Percentiles rank a stretch among this genome's conserved stretches.
Conservation (phyloP, 352 stramenopile genomes). For the Pythium myriotylum region DNA sequence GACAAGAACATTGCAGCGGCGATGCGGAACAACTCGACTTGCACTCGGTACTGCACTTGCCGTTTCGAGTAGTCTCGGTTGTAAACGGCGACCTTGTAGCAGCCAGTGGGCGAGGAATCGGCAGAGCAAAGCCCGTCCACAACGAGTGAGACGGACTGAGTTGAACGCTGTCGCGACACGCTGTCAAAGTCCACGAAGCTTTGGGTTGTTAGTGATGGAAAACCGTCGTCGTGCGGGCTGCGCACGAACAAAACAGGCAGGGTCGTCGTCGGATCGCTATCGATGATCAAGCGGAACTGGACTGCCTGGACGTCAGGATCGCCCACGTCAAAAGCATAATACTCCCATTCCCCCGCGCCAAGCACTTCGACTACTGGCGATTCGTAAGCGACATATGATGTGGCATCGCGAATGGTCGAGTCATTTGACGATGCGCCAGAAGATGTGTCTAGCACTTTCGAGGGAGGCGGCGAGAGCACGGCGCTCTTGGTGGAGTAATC, state of each 20-base stretch:
- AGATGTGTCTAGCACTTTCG: conserved; percentile 11
- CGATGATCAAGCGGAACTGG: conserved; percentile 49
- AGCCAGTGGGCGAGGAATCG: conserved; percentile 36
- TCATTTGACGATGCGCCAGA: conserved; percentile 17
- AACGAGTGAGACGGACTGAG: conserved; percentile 46
- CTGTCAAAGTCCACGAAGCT: conserved; percentile 59
- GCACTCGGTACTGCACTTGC: conserved; percentile 44
- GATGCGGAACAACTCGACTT: conserved; percentile 42
- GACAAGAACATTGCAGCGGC: conserved; percentile 27
- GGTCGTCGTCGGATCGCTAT: conserved; percentile 50
- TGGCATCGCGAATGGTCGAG: background rate
- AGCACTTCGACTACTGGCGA: conserved; percentile 28
- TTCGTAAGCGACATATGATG: conserved; percentile 19
- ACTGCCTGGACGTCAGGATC: conserved; percentile 44
- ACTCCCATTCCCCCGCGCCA: conserved; percentile 53
- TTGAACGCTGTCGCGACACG: conserved; percentile 22
- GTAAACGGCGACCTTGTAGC: conserved; percentile 74
- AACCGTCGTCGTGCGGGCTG: conserved; percentile 47
- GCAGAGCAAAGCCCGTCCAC: conserved; percentile 52
- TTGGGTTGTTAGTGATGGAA: conserved; percentile 48
- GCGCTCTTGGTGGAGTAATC: conserved; percentile 17
- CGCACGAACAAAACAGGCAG: conserved; percentile 64
- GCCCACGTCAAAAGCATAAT: conserved; percentile 68
- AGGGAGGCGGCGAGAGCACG: conserved; percentile 19
- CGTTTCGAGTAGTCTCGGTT: conserved; percentile 62